Evolutionary conservation across 2,329 filamentous ascomycete species (phyloP).

Genomic region (Alternaria brassicae): DNA sequence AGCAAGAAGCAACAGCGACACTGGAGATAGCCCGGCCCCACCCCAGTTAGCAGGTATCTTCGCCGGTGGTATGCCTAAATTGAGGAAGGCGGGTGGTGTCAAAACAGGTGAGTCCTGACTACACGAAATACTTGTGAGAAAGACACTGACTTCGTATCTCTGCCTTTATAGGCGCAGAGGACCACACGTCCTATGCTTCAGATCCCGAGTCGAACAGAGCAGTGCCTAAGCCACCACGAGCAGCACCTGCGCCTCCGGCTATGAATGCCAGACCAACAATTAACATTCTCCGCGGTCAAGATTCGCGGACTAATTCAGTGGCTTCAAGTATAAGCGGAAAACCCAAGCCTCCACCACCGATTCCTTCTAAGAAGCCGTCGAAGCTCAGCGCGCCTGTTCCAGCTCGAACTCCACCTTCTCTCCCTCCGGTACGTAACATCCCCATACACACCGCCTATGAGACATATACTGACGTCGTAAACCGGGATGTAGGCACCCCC

Average conservation of each 20-base stretch:
- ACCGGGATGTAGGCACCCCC: conserved; percentile 29
- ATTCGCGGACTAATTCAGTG: conserved; percentile 65
- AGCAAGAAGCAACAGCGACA: conserved; percentile 84
- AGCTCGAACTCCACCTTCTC: conserved; percentile 52
- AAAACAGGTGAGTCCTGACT: conserved; percentile 43
- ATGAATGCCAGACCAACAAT: conserved; percentile 65
- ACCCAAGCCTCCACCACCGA: conserved; percentile 75
- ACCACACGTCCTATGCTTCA: conserved; percentile 76
- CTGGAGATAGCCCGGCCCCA: conserved; percentile 55
- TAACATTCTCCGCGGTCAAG: conserved; percentile 62
- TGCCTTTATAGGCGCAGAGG: conserved; percentile 58
- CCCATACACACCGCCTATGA: background rate
- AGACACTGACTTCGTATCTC: background rate
- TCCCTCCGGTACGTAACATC: conserved; percentile 44
- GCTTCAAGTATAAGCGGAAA: conserved; percentile 65
- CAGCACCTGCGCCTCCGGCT: conserved; percentile 58
- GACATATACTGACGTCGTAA: background rate
- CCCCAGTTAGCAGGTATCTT: conserved; percentile 89
- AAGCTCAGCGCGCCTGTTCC: conserved; percentile 54
- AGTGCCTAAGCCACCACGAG: conserved; percentile 59
- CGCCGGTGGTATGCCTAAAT: conserved; percentile 92
- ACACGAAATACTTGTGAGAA: background rate
- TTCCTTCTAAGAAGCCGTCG: conserved; percentile 66
- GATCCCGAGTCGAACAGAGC: conserved; percentile 72
- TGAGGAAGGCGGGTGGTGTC: conserved; percentile 81